Base-by-base conservation (phyloP, 163 green algal genomes). In the Volvox carteri region DNA sequence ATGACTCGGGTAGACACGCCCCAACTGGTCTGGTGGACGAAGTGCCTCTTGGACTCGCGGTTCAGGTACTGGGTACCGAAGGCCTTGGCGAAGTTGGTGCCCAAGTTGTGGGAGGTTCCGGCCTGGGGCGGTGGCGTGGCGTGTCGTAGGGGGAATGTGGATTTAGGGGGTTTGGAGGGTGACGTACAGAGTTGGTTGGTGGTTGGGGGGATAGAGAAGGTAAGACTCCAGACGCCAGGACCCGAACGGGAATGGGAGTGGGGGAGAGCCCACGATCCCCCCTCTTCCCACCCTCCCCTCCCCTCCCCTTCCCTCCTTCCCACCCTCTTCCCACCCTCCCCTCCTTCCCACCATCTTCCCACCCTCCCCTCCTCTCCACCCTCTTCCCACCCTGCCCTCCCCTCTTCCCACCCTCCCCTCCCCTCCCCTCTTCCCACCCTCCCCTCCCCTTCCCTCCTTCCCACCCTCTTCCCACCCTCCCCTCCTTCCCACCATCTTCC, bases 61-160 rank as follows among this genome's bases (percentile, higher is more conserved):
- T 97, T 94, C 56, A 97, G 84, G 91, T 97, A 99, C 77, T 93
- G 88, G 9, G 93, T 97, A 68, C 90, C 90, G 84, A 97, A 97
- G 54, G 90, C 96, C 83, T 94, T 94, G 2, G 98, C 96, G 94
- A 99, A 99, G 94, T 99, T 99, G 72, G 97, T 94, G 48, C 97
- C 98, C 70, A 99, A 94, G 94, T 99, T 97, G 95, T 99, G 98
- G 37, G 88, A 96, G n/a, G 98, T 99, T 78, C 98, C 98, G 44
- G 98, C 97, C 95, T 88, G 68, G 25, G 39, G 70, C 8, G 37
- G 37, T 37, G 39, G 14, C 33, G 70, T 37, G 11, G 37, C 11
- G 41, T 9, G 39, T 37, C 25, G 21, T 12, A 28, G 37, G 41
- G 3, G 21, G 37, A 11, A 14, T 7, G 70, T 37, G 65, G 33